Conservation (phyloP, 2,329 filamentous ascomycete species). For the Beauveria scarabaeidicola region DNA sequence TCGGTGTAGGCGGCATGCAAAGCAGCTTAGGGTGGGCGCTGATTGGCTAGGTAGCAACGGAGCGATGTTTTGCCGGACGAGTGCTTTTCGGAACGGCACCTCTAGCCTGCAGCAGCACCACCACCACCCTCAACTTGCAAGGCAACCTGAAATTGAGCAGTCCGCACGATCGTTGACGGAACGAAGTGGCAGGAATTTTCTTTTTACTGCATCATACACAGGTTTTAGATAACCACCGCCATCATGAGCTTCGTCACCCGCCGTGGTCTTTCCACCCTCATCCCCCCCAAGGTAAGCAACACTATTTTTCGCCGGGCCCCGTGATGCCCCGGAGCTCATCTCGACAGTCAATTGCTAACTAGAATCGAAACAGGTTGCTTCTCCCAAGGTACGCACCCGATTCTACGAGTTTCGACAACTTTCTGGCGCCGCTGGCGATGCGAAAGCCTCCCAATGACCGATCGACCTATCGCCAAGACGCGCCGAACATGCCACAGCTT, state of each 20-base stretch:
- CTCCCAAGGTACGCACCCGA: constrained; percentile 62
- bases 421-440: neutral
- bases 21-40: constrained; percentile 19
- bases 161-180: constrained; percentile 23
- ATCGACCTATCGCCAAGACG: constrained; percentile 2
- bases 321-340: neutral
- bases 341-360: constrained; percentile 29
- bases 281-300: constrained; percentile 84
- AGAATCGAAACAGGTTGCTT: constrained; percentile 55
- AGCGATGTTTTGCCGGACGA: constrained; percentile 37
- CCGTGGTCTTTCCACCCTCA: constrained; percentile 93
- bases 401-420: neutral
- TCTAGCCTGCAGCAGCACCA: constrained; percentile 17
- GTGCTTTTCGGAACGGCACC: constrained; percentile 39
- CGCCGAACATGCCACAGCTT: neutral
- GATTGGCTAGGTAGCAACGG: constrained; percentile 32
- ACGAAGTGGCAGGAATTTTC: constrained; percentile 16
- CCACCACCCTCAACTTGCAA: constrained; percentile 13
- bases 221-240: constrained; percentile 29
- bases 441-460: neutral
- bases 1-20: neutral
- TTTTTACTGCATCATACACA: constrained; percentile 9
- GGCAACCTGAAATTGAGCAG: constrained; percentile 27
- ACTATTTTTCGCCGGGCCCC: constrained; percentile 12
- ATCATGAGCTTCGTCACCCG: constrained; percentile 90